Evolutionary conservation across 1,284 basidiomycete species (phyloP), one percentile per base, ranked within the genome.

Genomic region (Austroboletus niveus): DNA sequence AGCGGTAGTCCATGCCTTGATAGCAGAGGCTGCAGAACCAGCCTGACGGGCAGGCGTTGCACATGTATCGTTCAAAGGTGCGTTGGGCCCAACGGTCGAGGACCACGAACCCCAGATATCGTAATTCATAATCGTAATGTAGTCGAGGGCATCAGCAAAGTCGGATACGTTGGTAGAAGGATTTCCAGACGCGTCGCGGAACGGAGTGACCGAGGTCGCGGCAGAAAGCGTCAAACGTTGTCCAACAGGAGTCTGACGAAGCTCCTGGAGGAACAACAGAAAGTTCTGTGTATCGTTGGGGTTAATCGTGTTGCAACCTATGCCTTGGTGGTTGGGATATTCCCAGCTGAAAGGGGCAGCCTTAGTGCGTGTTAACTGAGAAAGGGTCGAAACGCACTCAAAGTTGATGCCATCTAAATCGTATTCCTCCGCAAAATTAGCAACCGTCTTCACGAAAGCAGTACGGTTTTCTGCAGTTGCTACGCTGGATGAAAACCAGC

Each of bases 61-160:
- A 63, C 87, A 89, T 5, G 75, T 75, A 63, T 89, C 77, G 29
- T 75, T 71, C 46, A 89, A 75, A 2, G 87, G 85, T 2, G 87
- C 78, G 62, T 89, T 89, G n/a, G 88, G 80, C 15, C 87, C 87
- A 6, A 75, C 71, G 20, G 54, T 20, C 6, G 58, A 6, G 1
- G 62, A 78, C 80, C 75, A 74, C 56, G 76, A 69, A 46, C 84
- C 85, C 76, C 77, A 87, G 51, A 87, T 66, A 60, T 89, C 87
- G 63, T 87, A 89, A 72, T 85, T 79, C 87, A 89, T 89, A 66
- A 89, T 71, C 49, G 81, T 68, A 57, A 90, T 76, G 71, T 80
- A 85, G 69, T 89, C 85, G 40, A 89, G 72, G 36, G 68, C 61
- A 0, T 55, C 27, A 0, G 65, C 60, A 34, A 69, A 70, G 9